Conservation (phyloP, 495 filamentous ascomycete genomes). For the Trichodelitschia bisporula region DNA sequence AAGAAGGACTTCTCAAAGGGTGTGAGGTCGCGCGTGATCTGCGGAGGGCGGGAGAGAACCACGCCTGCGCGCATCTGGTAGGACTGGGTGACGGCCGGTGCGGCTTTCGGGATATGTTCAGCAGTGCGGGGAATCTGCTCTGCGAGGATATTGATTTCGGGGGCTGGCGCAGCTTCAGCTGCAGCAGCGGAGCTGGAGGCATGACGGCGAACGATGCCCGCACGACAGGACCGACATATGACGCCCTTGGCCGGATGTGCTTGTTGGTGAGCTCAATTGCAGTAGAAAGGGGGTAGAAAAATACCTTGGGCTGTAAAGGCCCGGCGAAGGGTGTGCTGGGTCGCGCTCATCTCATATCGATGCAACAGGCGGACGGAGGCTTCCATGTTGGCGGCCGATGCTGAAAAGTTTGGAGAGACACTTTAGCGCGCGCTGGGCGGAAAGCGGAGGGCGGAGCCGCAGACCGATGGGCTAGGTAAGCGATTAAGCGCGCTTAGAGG, state of each 20-base stretch:
- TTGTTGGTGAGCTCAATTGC: background rate
- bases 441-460: background rate
- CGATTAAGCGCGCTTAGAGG: constrained; percentile 15
- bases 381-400: background rate
- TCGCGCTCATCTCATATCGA: background rate
- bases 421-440: background rate
- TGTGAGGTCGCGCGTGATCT: constrained; percentile 60
- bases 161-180: too few relatives aligned
- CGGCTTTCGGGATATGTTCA: too few relatives aligned
- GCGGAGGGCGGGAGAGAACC: constrained; percentile 68
- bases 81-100: constrained; percentile 7
- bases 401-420: background rate
- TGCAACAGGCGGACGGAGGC: background rate
- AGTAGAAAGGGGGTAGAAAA: background rate
- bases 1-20: constrained; percentile 80
- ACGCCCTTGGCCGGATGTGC: background rate
- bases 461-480: constrained; percentile 11
- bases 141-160: too few relatives aligned
- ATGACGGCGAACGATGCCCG: background rate
- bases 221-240: background rate
- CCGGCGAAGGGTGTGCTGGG: background rate
- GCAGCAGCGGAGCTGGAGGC: too few relatives aligned
- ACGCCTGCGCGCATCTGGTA: constrained; percentile 56
- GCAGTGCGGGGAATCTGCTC: too few relatives aligned
- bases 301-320: background rate